Base-by-base conservation (phyloP, 2,329 filamentous ascomycete genomes). In the Lecanicillium sp. region DNA sequence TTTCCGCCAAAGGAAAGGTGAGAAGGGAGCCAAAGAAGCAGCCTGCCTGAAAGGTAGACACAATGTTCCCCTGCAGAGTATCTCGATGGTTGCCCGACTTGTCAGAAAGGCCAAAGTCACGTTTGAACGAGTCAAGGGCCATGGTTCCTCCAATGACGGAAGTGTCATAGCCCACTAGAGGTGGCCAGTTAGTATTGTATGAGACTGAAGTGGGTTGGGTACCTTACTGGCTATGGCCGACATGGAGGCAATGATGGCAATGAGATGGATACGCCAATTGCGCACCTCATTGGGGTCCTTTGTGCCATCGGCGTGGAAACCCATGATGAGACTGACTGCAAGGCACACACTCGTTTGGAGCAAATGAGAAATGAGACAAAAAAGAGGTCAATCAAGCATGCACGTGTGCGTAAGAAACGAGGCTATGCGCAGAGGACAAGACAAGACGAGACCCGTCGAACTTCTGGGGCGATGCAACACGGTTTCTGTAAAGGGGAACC, bases 1-100 rank as follows among this genome's bases (percentile, higher is more conserved):
- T 60, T 38, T 73, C 68, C 4, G 64, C 67, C 25, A 71, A 57
- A 16, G 67, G 67, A 43, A 68, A 71, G 4, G 56, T 62, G 19
- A 57, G 33, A 11, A 65, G 48, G 11, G 59, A 56, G 33, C 62
- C 62, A 36, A 63, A 59, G 50, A 65, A 65, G 43, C 59, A 62
- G 14, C 62, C 62, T 7, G 59, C 62, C 43, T 64, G 56, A 28
- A 56, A 56, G 25, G 51, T 57, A 15, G 58, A 63, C 8, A 64
- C 60, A 35, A 63, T 63, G 46, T 64, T 63, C 45, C 52, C 58
- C 44, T 59, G 56, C 13, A 58, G 49, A 4, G 53, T 60, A 34
- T 61, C 58, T 9, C 55, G 49, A 4, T 48, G 37, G 5, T 43
- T 48, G 6, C 51, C 45, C n/a, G 43, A 38, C 31, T 50, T 47